Percentiles rank a stretch among this genome's conserved stretches.
phyloP scores from a whole-genome alignment of 139 green algal genomes.

The Haematococcus lacustris region DNA sequence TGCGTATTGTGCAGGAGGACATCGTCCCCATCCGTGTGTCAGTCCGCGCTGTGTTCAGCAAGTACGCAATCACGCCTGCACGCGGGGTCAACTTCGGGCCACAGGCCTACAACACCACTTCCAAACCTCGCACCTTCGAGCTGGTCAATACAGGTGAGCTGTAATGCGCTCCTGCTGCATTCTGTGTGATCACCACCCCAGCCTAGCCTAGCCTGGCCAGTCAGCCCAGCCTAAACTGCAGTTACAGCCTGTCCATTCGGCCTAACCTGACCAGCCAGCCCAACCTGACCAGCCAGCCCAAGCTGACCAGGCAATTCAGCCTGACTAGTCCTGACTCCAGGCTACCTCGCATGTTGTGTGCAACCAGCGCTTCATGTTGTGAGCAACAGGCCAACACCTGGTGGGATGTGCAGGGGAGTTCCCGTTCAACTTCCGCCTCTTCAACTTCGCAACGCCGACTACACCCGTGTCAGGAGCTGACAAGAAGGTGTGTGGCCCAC shows the following conservation, averaged over 20 bases:
- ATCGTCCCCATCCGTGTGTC: slow-evolving; percentile 26
- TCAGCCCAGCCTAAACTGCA: too few relatives aligned
- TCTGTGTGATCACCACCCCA: too few relatives aligned
- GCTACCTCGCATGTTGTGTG: too few relatives aligned
- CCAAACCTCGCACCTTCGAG: slow-evolving; percentile 58
- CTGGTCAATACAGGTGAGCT: slow-evolving; percentile 40
- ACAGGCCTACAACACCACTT: slow-evolving; percentile 57
- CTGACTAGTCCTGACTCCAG: too few relatives aligned
- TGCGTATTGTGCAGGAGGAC: slow-evolving; percentile 11
- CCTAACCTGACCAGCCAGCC: too few relatives aligned
- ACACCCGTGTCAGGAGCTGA: not conserved
- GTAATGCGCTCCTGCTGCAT: too few relatives aligned
- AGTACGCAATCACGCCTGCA: slow-evolving; percentile 64
- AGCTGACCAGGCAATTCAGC: too few relatives aligned
- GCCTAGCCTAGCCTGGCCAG: too few relatives aligned
- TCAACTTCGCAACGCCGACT: slow-evolving; percentile 16
- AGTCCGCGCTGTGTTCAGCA: slow-evolving; percentile 53
- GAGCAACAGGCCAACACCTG: too few relatives aligned
- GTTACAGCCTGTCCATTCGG: too few relatives aligned
- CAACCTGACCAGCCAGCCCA: too few relatives aligned
- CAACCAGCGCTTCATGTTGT: too few relatives aligned
- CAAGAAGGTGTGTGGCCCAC: not conserved
- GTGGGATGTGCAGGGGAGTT: slow-evolving; percentile 66
- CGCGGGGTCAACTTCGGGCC: slow-evolving; percentile 74
- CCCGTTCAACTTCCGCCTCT: slow-evolving; percentile 49